Percentiles rank a stretch among this genome's conserved stretches.
phyloP scores from a whole-genome alignment of 495 filamentous ascomycete species.

The Tuber aestivum region DNA sequence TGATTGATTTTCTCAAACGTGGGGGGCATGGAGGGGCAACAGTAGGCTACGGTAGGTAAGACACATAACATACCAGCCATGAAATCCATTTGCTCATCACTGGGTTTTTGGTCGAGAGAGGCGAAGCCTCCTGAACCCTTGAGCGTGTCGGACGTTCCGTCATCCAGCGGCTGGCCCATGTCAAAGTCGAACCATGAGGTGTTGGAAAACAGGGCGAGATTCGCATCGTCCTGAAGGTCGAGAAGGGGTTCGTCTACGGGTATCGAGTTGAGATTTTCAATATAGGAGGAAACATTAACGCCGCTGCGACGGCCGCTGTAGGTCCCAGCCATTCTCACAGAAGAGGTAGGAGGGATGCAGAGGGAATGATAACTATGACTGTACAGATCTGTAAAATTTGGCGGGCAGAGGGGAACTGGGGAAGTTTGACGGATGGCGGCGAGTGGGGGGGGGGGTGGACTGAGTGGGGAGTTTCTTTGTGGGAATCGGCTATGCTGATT shows the following conservation, averaged over 20 bases:
- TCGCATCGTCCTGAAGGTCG: constrained; percentile 57
- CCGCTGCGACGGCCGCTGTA: constrained; percentile 51
- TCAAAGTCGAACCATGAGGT: constrained; percentile 92
- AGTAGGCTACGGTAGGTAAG: background rate
- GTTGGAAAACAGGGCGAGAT: constrained; percentile 86
- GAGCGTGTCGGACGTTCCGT: constrained; percentile 10
- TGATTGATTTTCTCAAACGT: background rate
- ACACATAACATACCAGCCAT: constrained; percentile 20
- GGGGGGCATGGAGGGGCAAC: background rate
- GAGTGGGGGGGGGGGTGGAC: background rate
- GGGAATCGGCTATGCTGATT: constrained; percentile 4
- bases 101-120: constrained; percentile 23
- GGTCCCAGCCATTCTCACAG: constrained; percentile 16
- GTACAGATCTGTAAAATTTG: background rate
- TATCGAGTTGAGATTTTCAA: constrained; percentile 78
- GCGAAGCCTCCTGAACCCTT: constrained; percentile 15
- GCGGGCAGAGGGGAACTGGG: background rate
- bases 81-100: constrained; percentile 30
- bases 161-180: constrained; percentile 45
- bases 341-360: constrained; percentile 14
- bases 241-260: constrained; percentile 61
- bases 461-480: constrained; percentile 2
- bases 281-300: constrained; percentile 58
- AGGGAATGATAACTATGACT: constrained; percentile 1
- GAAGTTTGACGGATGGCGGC: background rate